Evolutionary conservation across 2,329 filamentous ascomycete species (phyloP).

Genomic region (Coniosporium tulheliwenetii): DNA sequence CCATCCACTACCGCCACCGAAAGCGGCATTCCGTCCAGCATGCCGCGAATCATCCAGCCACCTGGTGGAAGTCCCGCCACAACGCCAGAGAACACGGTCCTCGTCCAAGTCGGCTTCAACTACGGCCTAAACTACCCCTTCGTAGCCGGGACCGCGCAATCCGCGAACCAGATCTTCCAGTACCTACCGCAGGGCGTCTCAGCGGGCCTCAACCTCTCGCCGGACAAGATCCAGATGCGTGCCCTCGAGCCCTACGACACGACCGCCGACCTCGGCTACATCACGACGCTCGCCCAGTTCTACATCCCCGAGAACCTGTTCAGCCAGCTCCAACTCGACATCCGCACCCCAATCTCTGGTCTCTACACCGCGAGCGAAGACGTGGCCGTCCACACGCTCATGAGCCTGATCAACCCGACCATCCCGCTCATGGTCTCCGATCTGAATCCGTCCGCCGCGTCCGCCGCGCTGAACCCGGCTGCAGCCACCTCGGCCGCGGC

Average conservation of each 20-base stretch:
- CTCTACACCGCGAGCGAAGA: constrained; percentile 55
- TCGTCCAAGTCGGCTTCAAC: constrained; percentile 76
- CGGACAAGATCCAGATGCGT: constrained; percentile 45
- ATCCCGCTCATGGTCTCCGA: constrained; percentile 50
- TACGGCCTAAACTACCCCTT: constrained; percentile 72
- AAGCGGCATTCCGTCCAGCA: constrained; percentile 44
- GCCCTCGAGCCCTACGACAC: constrained; percentile 67
- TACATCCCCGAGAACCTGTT: constrained; percentile 29
- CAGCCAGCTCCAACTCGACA: constrained; percentile 47
- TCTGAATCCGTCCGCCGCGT: constrained; percentile 13
- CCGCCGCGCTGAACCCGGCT: constrained; percentile 21
- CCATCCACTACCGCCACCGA: constrained; percentile 25
- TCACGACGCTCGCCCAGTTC: constrained; percentile 57
- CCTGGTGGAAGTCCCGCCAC: constrained; percentile 38
- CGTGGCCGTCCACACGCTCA: constrained; percentile 53
- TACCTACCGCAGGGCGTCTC: constrained; percentile 58
- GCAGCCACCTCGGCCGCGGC: constrained; percentile 14
- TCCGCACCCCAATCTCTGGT: constrained; percentile 54
- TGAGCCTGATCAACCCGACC: constrained; percentile 67
- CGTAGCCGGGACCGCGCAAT: constrained; percentile 53
- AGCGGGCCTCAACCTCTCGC: constrained; percentile 39
- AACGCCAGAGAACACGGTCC: constrained; percentile 44
- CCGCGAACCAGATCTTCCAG: constrained; percentile 72
- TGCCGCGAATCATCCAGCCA: constrained; percentile 65
- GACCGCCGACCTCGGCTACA: constrained; percentile 50